phyloP scores from a whole-genome alignment of 2,329 filamentous ascomycete species.

The Alternaria burnsii region DNA sequence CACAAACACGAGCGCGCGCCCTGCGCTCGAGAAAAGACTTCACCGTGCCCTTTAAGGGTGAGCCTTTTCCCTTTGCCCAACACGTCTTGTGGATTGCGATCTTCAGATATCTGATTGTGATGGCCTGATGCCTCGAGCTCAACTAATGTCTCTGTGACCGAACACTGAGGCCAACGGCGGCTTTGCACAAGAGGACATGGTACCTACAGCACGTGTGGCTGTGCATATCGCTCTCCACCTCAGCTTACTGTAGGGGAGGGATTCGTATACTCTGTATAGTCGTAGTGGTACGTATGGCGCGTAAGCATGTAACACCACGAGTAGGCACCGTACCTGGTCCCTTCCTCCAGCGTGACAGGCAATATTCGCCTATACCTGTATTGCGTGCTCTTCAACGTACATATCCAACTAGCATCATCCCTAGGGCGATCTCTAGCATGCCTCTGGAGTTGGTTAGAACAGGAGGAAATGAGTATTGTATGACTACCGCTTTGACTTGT shows the following conservation, averaged over 20 bases:
- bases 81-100: background rate
- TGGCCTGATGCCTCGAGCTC: background rate
- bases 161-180: background rate
- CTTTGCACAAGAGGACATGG: background rate
- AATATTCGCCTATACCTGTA: background rate
- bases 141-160: background rate
- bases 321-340: background rate
- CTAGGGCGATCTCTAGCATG: background rate
- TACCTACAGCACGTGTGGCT: background rate
- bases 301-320: background rate
- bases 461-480: background rate
- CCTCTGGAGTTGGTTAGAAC: background rate
- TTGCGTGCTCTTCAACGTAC: background rate
- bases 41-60: background rate
- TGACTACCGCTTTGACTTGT: background rate
- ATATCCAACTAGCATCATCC: background rate
- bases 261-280: constrained; percentile 1
- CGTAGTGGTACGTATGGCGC: background rate
- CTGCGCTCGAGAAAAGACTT: background rate
- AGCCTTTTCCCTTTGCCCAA: background rate
- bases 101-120: background rate
- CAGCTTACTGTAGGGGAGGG: background rate
- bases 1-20: background rate
- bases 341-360: background rate
- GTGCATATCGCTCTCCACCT: background rate